Percentiles rank a stretch among this genome's conserved stretches.
phyloP scores from a whole-genome alignment of 345 rosid species.

The Dipteronia sinensis region DNA sequence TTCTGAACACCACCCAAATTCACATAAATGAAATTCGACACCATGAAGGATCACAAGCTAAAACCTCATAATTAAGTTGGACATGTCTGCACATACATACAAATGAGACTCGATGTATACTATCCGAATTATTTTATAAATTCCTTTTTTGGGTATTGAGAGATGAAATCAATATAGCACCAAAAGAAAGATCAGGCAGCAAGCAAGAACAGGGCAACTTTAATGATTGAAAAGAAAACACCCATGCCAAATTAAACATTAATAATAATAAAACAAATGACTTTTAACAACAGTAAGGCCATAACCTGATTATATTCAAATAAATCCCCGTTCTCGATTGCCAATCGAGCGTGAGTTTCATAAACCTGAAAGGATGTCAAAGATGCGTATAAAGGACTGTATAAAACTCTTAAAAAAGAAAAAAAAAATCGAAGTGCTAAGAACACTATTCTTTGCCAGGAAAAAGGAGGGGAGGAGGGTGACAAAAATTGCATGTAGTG shows the following conservation, averaged over 20 bases:
- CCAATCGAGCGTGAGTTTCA: slow-evolving; percentile 97
- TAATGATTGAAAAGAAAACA: background rate
- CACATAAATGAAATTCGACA: slow-evolving; percentile 1
- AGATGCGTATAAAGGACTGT: slow-evolving; percentile 1
- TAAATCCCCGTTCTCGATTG: slow-evolving; percentile 92
- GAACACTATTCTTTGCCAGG: background rate
- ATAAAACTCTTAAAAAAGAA: background rate
- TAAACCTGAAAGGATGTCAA: slow-evolving; percentile 65
- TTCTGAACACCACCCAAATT: slow-evolving; percentile 12
- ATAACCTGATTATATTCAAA: slow-evolving; percentile 97
- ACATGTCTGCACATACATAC: background rate
- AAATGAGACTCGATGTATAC: background rate
- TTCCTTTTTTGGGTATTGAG: background rate
- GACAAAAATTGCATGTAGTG: background rate
- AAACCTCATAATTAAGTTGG: background rate
- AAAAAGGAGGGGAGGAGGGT: too few relatives aligned
- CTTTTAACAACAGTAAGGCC: background rate
- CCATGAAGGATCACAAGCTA: slow-evolving; percentile 1
- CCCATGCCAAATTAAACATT: background rate
- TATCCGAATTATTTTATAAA: background rate
- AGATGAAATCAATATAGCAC: background rate
- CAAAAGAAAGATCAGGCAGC: background rate
- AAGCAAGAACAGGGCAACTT: background rate
- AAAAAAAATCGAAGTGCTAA: background rate
- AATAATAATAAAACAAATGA: background rate